These are phyloP conservation scores for Colletotrichum eleusines DNA, from an alignment of 2,329 filamentous ascomycete genomes.

Conservation along the genomic window DNA sequence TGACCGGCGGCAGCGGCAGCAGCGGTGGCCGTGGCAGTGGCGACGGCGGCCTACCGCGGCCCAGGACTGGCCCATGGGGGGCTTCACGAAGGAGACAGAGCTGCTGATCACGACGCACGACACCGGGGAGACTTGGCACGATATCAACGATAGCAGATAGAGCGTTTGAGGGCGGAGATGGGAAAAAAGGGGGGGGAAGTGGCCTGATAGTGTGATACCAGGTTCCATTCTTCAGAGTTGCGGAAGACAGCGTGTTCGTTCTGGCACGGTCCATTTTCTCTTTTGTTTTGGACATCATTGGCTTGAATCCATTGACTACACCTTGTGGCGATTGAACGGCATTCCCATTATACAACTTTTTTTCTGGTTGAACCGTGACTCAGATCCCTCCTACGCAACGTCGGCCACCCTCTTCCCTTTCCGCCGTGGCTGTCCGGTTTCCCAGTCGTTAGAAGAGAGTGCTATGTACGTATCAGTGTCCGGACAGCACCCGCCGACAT, in stretches of 20 bases:
- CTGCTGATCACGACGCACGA: neutral
- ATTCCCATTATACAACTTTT: neutral
- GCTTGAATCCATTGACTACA: neutral
- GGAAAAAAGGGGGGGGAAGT: neutral
- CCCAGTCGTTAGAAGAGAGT: neutral
- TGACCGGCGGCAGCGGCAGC: neutral
- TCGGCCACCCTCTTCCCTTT: neutral
- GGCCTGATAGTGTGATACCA: neutral
- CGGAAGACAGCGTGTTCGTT: slow-evolving; percentile 5
- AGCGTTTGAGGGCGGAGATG: neutral
- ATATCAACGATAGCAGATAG: neutral
- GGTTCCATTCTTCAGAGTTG: neutral
- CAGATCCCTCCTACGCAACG: no score
- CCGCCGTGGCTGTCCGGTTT: neutral
- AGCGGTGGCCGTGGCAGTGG: slow-evolving; percentile 36
- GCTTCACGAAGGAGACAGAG: neutral
- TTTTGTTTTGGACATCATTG: neutral
- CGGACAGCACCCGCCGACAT: no score
- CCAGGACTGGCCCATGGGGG: neutral
- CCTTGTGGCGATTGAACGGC: neutral
- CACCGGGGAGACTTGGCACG: neutral
- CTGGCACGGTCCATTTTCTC: no score
- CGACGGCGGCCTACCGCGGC: slow-evolving; percentile 13
- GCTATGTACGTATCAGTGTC: no score
- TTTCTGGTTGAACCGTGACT: neutral